Evolutionary conservation across 768 basidiomycete species (phyloP).

Genomic region (Phlegmacium glaucopus): DNA sequence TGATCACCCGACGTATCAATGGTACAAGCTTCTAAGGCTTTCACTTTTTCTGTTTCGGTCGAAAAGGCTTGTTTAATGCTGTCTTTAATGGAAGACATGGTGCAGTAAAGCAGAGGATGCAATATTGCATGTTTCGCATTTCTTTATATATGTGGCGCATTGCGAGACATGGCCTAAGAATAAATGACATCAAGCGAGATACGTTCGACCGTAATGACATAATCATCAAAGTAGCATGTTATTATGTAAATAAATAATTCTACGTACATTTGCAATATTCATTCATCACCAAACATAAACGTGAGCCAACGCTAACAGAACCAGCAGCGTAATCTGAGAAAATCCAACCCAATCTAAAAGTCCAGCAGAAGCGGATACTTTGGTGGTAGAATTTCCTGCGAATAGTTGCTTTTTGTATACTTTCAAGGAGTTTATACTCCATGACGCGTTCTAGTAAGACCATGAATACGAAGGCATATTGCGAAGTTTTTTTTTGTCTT

Average conservation of each 20-base stretch:
- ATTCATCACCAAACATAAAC: constrained; percentile 1
- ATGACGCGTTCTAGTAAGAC: constrained; percentile 63
- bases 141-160: constrained; percentile 1
- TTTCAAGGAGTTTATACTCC: constrained; percentile 78
- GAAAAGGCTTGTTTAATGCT: constrained; percentile 24
- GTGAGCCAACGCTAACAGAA: not conserved
- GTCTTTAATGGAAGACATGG: constrained; percentile 23
- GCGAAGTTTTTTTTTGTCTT: constrained; percentile 6
- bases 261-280: too few relatives aligned
- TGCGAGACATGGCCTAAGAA: too few relatives aligned
- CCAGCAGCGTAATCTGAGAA: not conserved
- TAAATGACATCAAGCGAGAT: constrained; percentile 1
- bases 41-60: too few relatives aligned
- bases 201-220: too few relatives aligned
- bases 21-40: too few relatives aligned
- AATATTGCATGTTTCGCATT: not conserved
- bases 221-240: too few relatives aligned
- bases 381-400: constrained; percentile 5
- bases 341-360: too few relatives aligned
- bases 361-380: not conserved
- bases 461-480: not conserved
- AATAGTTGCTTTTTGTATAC: constrained; percentile 59
- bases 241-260: too few relatives aligned
- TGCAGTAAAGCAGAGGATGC: not conserved
- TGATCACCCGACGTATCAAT: too few relatives aligned